These are phyloP conservation scores for Macrolepiota fuliginosa DNA, from an alignment of 768 basidiomycete species.

Conservation along the genomic window DNA sequence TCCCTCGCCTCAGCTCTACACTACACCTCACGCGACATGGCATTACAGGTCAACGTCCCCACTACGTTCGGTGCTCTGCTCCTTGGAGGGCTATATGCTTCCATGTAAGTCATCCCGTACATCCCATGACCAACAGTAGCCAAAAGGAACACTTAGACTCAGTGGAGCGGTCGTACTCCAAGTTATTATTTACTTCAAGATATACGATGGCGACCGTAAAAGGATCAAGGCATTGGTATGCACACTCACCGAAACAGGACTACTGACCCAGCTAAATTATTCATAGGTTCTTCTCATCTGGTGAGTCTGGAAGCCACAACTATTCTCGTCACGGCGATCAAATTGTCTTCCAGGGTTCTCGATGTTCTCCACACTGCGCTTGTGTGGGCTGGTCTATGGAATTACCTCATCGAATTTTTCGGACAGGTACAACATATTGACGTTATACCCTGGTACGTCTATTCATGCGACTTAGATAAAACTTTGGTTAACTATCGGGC, in stretches of 20 bases:
- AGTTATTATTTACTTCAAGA: conserved; percentile 30
- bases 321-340: background rate
- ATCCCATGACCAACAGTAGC: background rate
- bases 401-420: conserved; percentile 33
- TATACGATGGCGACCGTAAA: conserved; percentile 27
- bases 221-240: conserved; percentile 28
- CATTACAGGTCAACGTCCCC: conserved; percentile 23
- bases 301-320: conserved; percentile 19
- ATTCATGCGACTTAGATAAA: background rate
- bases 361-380: conserved; percentile 36
- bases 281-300: conserved; percentile 31
- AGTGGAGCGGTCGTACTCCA: conserved; percentile 33
- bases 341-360: conserved; percentile 25
- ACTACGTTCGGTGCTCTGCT: conserved; percentile 37
- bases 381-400: conserved; percentile 38
- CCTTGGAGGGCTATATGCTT: conserved; percentile 34
- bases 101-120: conserved; percentile 25
- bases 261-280: background rate
- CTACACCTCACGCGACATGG: conserved; percentile 14
- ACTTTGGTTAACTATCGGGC: background rate
- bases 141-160: conserved; percentile 15
- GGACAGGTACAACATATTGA: conserved; percentile 25
- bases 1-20: background rate
- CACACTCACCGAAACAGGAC: background rate
- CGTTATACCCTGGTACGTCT: conserved; percentile 32